Percentiles rank a stretch among this genome's conserved stretches.
phyloP scores from a whole-genome alignment of 352 stramenopile species.

The Phytophthora meadii region DNA sequence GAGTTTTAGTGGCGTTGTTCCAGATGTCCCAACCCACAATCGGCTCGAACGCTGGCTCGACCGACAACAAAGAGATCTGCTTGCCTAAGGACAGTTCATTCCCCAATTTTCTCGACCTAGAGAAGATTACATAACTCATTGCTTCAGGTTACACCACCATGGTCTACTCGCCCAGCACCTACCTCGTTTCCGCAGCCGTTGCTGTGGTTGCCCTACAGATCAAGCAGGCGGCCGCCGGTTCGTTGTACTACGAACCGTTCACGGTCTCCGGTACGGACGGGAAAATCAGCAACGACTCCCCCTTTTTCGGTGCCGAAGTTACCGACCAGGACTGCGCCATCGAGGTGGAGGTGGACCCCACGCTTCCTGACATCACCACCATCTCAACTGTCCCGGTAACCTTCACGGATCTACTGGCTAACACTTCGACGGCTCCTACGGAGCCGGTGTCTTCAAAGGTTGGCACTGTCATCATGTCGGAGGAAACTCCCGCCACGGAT shows the following conservation, averaged over 20 bases:
- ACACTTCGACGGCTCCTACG: slow-evolving; percentile 13
- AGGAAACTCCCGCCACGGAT: slow-evolving; percentile 14
- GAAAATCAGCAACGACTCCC: slow-evolving; percentile 18
- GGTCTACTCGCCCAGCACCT: slow-evolving; percentile 29
- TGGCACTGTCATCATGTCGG: slow-evolving; percentile 25
- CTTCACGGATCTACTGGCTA: slow-evolving; percentile 24
- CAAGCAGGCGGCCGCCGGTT: slow-evolving; percentile 19
- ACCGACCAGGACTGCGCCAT: slow-evolving; percentile 19
- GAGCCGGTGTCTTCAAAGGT: slow-evolving; percentile 35
- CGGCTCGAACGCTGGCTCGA: slow-evolving; percentile 8
- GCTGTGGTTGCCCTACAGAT: slow-evolving; percentile 28
- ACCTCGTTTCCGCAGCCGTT: slow-evolving; percentile 18
- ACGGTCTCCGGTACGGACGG: slow-evolving; percentile 8
- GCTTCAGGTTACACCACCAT: slow-evolving; percentile 2
- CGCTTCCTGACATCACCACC: slow-evolving; percentile 32
- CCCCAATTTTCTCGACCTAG: slow-evolving; percentile 17
- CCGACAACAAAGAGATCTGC: background rate
- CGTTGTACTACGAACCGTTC: slow-evolving; percentile 26
- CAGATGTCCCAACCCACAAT: slow-evolving; percentile 2
- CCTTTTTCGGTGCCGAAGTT: slow-evolving; percentile 15
- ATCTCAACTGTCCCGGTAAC: slow-evolving; percentile 27
- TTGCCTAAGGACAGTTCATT: slow-evolving; percentile 12
- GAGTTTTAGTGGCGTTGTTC: slow-evolving; percentile 2
- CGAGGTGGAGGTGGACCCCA: slow-evolving; percentile 25
- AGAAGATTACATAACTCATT: slow-evolving; percentile 16